Base-by-base conservation (phyloP, 2,329 filamentous ascomycete genomes). In the Aspergillus pseudoterreus region DNA sequence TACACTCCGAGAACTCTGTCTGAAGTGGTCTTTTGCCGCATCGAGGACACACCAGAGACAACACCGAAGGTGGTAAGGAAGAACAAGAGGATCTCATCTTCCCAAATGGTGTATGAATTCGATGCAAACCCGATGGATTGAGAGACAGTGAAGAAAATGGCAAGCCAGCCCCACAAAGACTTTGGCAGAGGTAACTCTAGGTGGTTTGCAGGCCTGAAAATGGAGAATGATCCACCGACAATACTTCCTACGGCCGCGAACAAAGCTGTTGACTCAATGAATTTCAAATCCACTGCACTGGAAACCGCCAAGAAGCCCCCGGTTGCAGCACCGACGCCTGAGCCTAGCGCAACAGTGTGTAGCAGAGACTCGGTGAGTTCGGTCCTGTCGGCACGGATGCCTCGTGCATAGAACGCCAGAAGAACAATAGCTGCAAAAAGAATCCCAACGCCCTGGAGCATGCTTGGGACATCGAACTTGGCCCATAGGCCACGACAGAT, bases 71-170 rank as follows among this genome's bases (percentile, higher is more conserved):
- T 94, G 2, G 85, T 84, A 52, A 96, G 82, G 74, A 97, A 92
- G 75, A 95, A 96, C 3, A 96, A 78, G 4, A 96, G 80, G 50
- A 96, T 96, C 12, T 90, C 88, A 65, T 99, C 94, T 74, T 99
- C 94, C 92, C 94, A 99, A 59, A 99, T 96, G 0, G 92, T 97
- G 72, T 92, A 99, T 0, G 94, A 99, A 72, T 99, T 99, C 3
- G 94, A 94, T 0, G 92, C 92, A 68, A 97, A 99, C 6, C 94
- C 92, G 47, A 89, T 77, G n/a, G 91, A 95, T 65, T 96, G 90
- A 55, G 87, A 84, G n/a, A 91, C 70, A 0, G 91, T 91, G 60
- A 95, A 90, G 12, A 92, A 68, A 22, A 90, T 76, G 5, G 90
- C 86, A 53, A 95, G 76, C 85, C 89, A 92, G n/a, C 90, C 87